Conservation (phyloP, 805 yeast genomes). For the Starmerella lactis-condensi region DNA sequence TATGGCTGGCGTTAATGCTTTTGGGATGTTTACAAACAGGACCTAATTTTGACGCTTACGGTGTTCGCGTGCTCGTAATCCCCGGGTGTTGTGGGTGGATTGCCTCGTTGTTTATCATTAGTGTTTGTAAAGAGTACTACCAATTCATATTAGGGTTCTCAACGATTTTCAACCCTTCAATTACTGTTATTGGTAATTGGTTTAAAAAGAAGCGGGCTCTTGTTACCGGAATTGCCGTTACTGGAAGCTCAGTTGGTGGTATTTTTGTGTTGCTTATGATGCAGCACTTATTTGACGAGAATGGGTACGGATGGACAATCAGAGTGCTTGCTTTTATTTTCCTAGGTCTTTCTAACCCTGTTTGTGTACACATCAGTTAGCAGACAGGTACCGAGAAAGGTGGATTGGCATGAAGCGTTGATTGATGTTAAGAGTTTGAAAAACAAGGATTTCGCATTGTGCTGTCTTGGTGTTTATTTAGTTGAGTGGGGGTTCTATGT, state of each 20-base stretch:
- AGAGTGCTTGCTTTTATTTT: conserved; percentile 29
- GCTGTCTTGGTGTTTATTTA: conserved; percentile 21
- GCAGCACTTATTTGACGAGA: conserved; percentile 26
- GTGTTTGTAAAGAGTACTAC: conserved; percentile 33
- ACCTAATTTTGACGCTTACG: conserved; percentile 40
- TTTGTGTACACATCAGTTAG: conserved; percentile 25
- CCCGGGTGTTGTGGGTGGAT: conserved; percentile 30
- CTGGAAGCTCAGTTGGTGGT: conserved; percentile 55
- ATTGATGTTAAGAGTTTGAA: conserved; percentile 20
- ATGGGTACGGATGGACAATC: conserved; percentile 47
- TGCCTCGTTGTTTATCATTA: conserved; percentile 35
- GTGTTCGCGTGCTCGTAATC: conserved; percentile 30
- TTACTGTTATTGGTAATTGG: conserved; percentile 46
- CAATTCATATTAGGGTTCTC: conserved; percentile 42
- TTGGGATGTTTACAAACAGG: conserved; percentile 33
- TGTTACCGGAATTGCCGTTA: conserved; percentile 42
- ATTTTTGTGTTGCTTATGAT: conserved; percentile 40
- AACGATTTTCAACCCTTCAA: conserved; percentile 33
- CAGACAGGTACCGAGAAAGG: conserved; percentile 18
- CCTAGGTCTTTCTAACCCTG: conserved; percentile 16
- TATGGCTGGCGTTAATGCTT: conserved; percentile 25
- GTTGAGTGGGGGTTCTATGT: conserved; percentile 37
- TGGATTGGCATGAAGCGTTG: conserved; percentile 16
- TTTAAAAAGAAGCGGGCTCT: conserved; percentile 37
- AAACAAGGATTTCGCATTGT: conserved; percentile 17